Base-by-base conservation (phyloP, 2,329 filamentous ascomycete genomes). In the Lachnellula suecica region DNA sequence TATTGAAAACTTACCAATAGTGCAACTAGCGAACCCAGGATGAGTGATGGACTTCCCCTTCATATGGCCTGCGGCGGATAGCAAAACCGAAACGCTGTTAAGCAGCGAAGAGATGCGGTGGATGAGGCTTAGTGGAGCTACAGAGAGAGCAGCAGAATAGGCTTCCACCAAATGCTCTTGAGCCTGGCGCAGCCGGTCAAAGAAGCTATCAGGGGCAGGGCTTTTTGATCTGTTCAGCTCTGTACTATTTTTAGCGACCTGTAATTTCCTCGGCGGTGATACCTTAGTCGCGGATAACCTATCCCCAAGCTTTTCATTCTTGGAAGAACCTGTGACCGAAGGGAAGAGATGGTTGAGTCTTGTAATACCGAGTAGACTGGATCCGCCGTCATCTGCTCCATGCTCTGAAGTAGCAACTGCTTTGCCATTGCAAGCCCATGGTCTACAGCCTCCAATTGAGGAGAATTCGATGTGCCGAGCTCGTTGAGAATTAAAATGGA, bases 281-380 rank as follows among this genome's bases (percentile, higher is more conserved):
- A 53, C 20, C 23, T 54, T 57, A 11, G 20, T 47, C 11, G 49
- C 37, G 22, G 57, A 63, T 22, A 61, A 42, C 37, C 57, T 60
- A 17, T 67, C 63, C 38, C 48, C 51, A 24, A 51, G 35, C 27
- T 51, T 58, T 25, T 61, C 63, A 2, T 27, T 11, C 37, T 62
- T 68, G 1, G 53, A 35, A 9, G 47, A 31, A 10, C 59, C 59
- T 8, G 59, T 41, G 2, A 93, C 76, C 0, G 89, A 85, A 1
- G 92, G 91, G 54, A 93, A 0, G 91, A 95, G 23, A 97, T 85
- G 0, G 91, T 96, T 0, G 94, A 97, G 63, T 99, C 94, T 42
- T 93, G 89, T 15, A 97, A 80, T 9, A 93, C 88, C 17, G 90
- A 95, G 68, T 93, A 95, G 3, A 94, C 87, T 2, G 92, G 86